Evolutionary conservation across 2,329 filamentous ascomycete species (phyloP), one percentile per base, ranked within the genome.

Genomic region (Xylaria digitata): DNA sequence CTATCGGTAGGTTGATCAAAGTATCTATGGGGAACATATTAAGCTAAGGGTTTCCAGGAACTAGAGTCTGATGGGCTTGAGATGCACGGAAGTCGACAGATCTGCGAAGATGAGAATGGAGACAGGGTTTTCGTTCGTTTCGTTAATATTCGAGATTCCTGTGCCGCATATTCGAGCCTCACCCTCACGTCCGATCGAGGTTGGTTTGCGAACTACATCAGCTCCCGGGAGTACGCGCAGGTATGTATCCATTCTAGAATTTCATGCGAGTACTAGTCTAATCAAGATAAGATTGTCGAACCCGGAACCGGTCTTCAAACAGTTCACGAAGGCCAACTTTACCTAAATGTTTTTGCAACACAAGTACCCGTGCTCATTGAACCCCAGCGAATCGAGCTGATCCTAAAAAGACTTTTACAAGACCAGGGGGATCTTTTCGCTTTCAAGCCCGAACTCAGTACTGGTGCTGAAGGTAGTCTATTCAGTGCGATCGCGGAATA

Each of bases 141-240:
- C 71, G 79, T 82, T 6, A 89, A 91, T 71, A 84, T 90, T 56
- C 83, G 86, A 56, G 88, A 90, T 75, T 83, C 89, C 6, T 84
- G 82, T 59, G 80, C 82, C 37, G 82, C 85, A 7, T 80, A 83
- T 63, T 78, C 83, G 13, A 84, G 83, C 57, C 75, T 86, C 32
- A 78, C 80, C 1, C 71, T 82, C 19, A 76, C 80, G 40, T 52
- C 61, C 37, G 79, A 80, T 52, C 77, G 81, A 11, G 78, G 80
- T 40, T 89, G 87, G 86, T 74, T 76, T 53, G 78, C 82, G 19
- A 77, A 79, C 50, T 82, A 82, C 56, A 76, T 88, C 32, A 77
- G 78, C 8, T 79, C 82, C 2, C 78, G 76, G 32, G 81, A 85
- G 19, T 84, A 84, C 75, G 76, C 78, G 11, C 77, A 81, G 68